Evolutionary conservation across 768 basidiomycete species (phyloP).

Genomic region (Chalciporus chontae): DNA sequence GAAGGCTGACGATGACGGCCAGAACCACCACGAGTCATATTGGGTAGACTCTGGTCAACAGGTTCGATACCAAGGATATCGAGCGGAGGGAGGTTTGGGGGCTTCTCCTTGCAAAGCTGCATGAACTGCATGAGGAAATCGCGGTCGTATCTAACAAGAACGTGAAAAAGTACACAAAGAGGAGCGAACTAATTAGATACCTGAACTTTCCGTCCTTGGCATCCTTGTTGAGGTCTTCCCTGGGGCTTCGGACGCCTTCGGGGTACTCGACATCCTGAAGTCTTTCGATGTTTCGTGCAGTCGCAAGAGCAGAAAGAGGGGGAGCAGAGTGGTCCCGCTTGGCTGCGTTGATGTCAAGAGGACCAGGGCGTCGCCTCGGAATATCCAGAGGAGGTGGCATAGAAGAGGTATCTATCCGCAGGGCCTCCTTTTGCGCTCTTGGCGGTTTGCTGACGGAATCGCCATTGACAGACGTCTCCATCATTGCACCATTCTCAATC

Average conservation of each 20-base stretch:
- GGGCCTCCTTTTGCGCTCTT: conserved; percentile 42
- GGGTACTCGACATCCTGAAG: conserved; percentile 78
- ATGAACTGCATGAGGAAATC: conserved; percentile 98
- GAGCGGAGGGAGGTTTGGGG: conserved; percentile 82
- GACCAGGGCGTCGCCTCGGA: conserved; percentile 57
- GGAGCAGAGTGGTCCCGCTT: conserved; percentile 35
- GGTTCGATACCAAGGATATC: conserved; percentile 91
- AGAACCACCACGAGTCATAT: conserved; percentile 60
- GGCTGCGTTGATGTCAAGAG: conserved; percentile 62
- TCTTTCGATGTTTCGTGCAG: conserved; percentile 84
- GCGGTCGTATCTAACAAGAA: conserved; percentile 78
- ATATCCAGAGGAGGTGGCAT: conserved; percentile 40
- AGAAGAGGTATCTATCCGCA: conserved; percentile 64
- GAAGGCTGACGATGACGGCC: conserved; percentile 54
- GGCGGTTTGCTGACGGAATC: conserved; percentile 39
- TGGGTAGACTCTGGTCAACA: conserved; percentile 48
- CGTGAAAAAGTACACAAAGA: conserved; percentile 5
- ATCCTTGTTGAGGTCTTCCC: conserved; percentile 77
- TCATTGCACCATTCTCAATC: conserved; percentile 30
- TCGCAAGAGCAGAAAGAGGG: conserved; percentile 61
- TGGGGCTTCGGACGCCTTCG: conserved; percentile 77
- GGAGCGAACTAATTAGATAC: conserved; percentile 35
- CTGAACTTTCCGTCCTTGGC: conserved; percentile 88
- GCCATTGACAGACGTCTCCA: conserved; percentile 28
- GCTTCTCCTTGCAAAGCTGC: conserved; percentile 91